phyloP scores from a whole-genome alignment of 192 early-diverging fungal species.

The Geosiphon pyriformis region DNA sequence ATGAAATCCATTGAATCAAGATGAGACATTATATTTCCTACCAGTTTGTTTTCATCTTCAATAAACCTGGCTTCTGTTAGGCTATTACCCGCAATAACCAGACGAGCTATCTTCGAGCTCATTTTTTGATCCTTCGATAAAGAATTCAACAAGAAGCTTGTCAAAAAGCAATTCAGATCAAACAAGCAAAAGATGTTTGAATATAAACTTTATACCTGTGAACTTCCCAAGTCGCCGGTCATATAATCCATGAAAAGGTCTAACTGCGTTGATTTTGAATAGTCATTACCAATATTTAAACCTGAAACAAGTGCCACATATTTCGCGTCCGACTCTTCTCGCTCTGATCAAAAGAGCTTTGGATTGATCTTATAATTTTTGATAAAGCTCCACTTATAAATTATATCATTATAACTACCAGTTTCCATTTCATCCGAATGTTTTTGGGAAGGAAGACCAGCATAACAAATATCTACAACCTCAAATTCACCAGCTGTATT shows the following conservation, averaged over 20 bases:
- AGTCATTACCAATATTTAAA: constrained; percentile 54
- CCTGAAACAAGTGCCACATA: constrained; percentile 83
- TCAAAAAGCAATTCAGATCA: not conserved
- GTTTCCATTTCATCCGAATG: constrained; percentile 28
- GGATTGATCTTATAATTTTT: no score
- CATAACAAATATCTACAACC: constrained; percentile 75
- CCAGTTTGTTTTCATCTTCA: constrained; percentile 40
- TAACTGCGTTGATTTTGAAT: constrained; percentile 48
- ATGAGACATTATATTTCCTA: not conserved
- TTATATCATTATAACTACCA: constrained; percentile 26
- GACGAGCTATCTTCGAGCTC: constrained; percentile 55
- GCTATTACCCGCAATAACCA: constrained; percentile 75
- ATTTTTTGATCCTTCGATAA: constrained; percentile 47
- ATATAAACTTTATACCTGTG: constrained; percentile 31
- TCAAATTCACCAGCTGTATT: constrained; percentile 75
- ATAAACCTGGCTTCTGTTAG: constrained; percentile 46
- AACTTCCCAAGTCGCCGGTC: constrained; percentile 64
- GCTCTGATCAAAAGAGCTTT: no score
- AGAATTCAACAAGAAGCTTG: not conserved
- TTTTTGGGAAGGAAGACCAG: constrained; percentile 56
- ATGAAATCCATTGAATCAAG: no score
- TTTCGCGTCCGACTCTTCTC: constrained; percentile 39
- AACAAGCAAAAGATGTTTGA: not conserved
- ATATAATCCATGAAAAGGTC: constrained; percentile 77
- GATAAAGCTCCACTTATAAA: no score